Base-by-base conservation (phyloP, 2,329 filamentous ascomycete species). In the Diaporthe sp. region DNA sequence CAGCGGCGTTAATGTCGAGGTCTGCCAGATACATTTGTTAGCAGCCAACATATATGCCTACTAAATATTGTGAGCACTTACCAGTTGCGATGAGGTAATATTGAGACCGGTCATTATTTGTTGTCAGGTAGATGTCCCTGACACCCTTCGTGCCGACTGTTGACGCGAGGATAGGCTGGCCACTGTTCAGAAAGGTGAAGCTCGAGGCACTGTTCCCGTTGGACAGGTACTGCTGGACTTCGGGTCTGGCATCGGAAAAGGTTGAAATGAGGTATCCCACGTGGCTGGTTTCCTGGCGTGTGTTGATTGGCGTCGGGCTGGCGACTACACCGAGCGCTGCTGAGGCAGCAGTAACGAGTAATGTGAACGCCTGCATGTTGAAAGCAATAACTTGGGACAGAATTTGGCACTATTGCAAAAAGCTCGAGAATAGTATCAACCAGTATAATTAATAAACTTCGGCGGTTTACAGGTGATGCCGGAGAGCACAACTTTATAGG, bases 181-280 rank as follows among this genome's bases (percentile, higher is more conserved):
- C 83, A 12, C 75, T 71, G 22, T 84, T 85, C 65, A 84, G 55
- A 13, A 82, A 82, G 10, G 76, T 79, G 76, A 83, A 85, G 75
- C 77, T 83, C 1, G 79, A 80, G 1, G 83, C 79, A 47, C 78
- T 82, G 42, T 82, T 81, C 0, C 81, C 81, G 1, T 84, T 75
- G 5, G 83, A 85, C 1, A 85, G 79, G 53, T 84, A 78, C 75
- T 81, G 82, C 37, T 84, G 82, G 9, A 84, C 79, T 60, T 81
- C 78, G 1, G 82, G 83, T 12, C 72, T 79, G 2, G 79, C 80
- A 63, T 85, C 83, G 51, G 78, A 81, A 58, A 85, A 85, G 0
- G 83, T 84, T 34, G 83, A 84, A 57, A 84, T 79, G 10, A 85
- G 80, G 25, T 85, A 85, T 37, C 83, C 83, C 7, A 80, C 82